phyloP scores from a whole-genome alignment of 495 filamentous ascomycete species.

The Neurospora discreta region DNA sequence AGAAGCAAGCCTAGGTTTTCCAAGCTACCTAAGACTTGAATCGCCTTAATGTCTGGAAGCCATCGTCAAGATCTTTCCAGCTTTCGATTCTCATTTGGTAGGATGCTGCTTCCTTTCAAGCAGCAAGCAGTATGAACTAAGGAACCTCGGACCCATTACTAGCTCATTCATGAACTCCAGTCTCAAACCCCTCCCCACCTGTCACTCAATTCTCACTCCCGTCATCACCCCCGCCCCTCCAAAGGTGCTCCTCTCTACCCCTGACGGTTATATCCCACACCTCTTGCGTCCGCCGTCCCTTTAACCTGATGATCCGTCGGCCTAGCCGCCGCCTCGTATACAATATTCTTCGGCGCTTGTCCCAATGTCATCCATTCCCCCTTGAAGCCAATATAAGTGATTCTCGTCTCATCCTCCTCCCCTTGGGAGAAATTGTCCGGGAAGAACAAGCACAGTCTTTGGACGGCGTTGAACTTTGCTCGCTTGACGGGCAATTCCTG shows the following conservation, averaged over 20 bases:
- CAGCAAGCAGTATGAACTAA: background rate
- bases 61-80: background rate
- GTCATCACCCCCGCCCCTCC: background rate
- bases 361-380: constrained; percentile 83
- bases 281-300: constrained; percentile 27
- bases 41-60: background rate
- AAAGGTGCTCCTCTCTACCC: too few species aligned
- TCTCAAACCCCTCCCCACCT: background rate
- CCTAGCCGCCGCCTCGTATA: constrained; percentile 92
- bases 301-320: constrained; percentile 65
- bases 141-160: background rate
- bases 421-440: constrained; percentile 58
- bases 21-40: background rate
- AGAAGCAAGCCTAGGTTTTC: background rate
- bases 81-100: too few species aligned
- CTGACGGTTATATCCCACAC: background rate
- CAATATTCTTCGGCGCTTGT: constrained; percentile 67
- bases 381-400: constrained; percentile 83
- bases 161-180: background rate
- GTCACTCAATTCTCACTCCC: constrained; percentile 8
- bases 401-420: constrained; percentile 64
- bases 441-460: constrained; percentile 70
- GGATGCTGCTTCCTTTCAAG: too few species aligned
- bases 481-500: constrained; percentile 75
- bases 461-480: constrained; percentile 77